Evolutionary conservation across 83 land plant genomes (phyloP), one percentile per base, ranked within the genome.

Genomic region (Diphasiastrum complanatum): DNA sequence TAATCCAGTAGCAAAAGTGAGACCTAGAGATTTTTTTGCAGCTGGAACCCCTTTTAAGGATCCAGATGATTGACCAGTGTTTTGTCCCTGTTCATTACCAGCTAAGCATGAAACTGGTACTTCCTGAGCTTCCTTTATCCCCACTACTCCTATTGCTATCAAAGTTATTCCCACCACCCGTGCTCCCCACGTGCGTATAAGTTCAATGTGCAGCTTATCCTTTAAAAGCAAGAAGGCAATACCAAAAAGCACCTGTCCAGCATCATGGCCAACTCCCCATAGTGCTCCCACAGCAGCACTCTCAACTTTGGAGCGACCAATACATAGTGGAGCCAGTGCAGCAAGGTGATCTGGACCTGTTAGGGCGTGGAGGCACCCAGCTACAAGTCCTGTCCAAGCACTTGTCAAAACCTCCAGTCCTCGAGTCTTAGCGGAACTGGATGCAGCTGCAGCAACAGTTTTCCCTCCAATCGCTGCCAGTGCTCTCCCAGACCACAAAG

Each of bases 1-100:
- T 47, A 88, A 73, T 3, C 95, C 95, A 5, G 95, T 88, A n/a
- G 86, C 89, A 72, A 88, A 88, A 2, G 95, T 88, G n/a, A n/a
- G n/a, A n/a, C n/a, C n/a, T n/a, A n/a, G n/a, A n/a, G n/a, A n/a
- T n/a, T n/a, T n/a, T n/a, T n/a, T n/a, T n/a, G n/a, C n/a, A n/a
- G n/a, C n/a, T n/a, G n/a, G n/a, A n/a, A n/a, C n/a, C n/a, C n/a
- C n/a, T n/a, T n/a, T n/a, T n/a, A n/a, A n/a, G n/a, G n/a, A n/a
- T n/a, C n/a, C n/a, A n/a, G n/a, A n/a, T n/a, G n/a, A n/a, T n/a
- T n/a, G n/a, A n/a, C n/a, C n/a, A n/a, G n/a, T n/a, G n/a, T n/a
- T n/a, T n/a, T n/a, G n/a, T n/a, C n/a, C n/a, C n/a, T n/a, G n/a
- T n/a, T n/a, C n/a, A n/a, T n/a, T n/a, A n/a, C n/a, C 56, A 46